A percentile compares a stretch with the other conserved stretches of the same genome.
Conservation (phyloP, 495 filamentous ascomycete species). For the Penicillium soppii region DNA sequence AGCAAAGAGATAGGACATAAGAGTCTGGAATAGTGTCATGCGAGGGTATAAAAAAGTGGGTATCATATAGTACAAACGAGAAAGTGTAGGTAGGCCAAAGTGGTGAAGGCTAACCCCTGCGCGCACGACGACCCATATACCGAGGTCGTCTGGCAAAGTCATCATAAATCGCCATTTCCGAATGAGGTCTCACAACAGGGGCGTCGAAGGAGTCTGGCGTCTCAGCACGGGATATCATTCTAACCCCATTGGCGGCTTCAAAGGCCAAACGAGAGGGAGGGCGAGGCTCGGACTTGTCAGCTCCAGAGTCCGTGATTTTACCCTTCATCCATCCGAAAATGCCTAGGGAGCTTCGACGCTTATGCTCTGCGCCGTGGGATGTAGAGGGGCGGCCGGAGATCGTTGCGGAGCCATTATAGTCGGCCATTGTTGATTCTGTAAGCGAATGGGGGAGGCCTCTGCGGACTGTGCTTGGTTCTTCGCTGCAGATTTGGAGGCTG, state of each 20-base stretch:
- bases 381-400: slow-evolving; percentile 27
- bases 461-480: slow-evolving; percentile 2
- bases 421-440: slow-evolving; percentile 14
- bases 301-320: slow-evolving; percentile 21
- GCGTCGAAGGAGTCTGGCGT: slow-evolving; percentile 20
- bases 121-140: slow-evolving; percentile 40
- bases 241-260: slow-evolving; percentile 7
- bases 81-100: not conserved
- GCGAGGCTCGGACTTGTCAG: slow-evolving; percentile 21
- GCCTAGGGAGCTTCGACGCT: slow-evolving; percentile 40
- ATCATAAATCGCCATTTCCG: slow-evolving; percentile 21
- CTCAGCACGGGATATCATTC: not conserved
- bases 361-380: slow-evolving; percentile 35
- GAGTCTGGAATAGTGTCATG: not conserved
- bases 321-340: slow-evolving; percentile 49
- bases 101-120: slow-evolving; percentile 18
- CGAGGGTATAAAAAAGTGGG: not conserved
- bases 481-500: slow-evolving; percentile 3
- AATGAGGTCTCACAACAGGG: slow-evolving; percentile 10
- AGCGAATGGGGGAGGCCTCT: slow-evolving; percentile 30
- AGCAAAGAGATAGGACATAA: not conserved
- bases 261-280: slow-evolving; percentile 9
- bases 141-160: slow-evolving; percentile 30
- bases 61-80: slow-evolving; percentile 14
- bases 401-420: slow-evolving; percentile 15